phyloP scores from a whole-genome alignment of 768 basidiomycete genomes.

The Jaapia argillacea region DNA sequence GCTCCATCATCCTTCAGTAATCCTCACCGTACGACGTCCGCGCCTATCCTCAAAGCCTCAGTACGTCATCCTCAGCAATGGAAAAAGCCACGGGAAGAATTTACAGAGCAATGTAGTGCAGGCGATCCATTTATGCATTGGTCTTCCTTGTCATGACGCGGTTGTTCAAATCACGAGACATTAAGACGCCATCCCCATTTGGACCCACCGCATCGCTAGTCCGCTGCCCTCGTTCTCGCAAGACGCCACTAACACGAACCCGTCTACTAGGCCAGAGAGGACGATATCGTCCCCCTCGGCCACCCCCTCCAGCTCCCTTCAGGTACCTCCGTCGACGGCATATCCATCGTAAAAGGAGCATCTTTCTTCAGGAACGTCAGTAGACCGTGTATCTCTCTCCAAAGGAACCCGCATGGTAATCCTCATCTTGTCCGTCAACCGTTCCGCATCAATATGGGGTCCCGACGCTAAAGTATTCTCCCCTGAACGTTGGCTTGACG shows the following conservation, averaged over 20 bases:
- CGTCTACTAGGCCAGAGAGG: not conserved
- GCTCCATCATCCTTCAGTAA: constrained; percentile 8
- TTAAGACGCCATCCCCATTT: constrained; percentile 28
- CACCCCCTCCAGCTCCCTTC: not conserved
- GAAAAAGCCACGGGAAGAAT: constrained; percentile 36
- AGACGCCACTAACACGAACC: not conserved
- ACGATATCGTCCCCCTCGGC: not conserved
- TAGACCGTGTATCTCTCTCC: constrained; percentile 23
- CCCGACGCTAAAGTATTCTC: constrained; percentile 31
- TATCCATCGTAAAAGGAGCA: not conserved
- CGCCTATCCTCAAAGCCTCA: not conserved
- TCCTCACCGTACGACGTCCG: constrained; percentile 12
- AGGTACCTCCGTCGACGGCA: not conserved
- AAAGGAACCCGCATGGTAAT: constrained; percentile 28
- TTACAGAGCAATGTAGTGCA: constrained; percentile 25
- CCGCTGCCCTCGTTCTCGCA: not conserved
- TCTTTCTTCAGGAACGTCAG: too few species aligned
- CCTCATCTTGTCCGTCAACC: constrained; percentile 30
- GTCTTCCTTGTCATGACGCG: constrained; percentile 31
- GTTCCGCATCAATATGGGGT: constrained; percentile 32
- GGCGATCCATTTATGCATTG: constrained; percentile 31
- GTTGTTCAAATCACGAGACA: constrained; percentile 24
- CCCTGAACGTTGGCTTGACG: constrained; percentile 21
- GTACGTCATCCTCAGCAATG: constrained; percentile 11
- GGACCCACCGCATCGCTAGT: not conserved